These are phyloP conservation scores for Plasmodium reichenowi DNA, from an alignment of 169 alveolate species.

Conservation along the genomic window DNA sequence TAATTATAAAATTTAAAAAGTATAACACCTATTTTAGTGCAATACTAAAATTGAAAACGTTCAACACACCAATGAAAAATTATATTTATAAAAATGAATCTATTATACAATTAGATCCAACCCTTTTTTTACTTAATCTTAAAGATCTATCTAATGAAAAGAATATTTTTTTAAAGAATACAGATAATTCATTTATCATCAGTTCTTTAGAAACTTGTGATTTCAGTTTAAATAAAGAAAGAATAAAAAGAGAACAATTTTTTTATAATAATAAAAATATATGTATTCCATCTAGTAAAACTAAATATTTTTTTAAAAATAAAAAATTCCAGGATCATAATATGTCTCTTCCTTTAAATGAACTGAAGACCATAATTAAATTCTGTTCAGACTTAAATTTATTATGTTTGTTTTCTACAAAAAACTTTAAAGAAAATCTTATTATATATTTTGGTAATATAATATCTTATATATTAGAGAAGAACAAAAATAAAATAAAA, in stretches of 20 bases:
- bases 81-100: constrained; percentile 60
- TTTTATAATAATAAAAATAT: constrained; percentile 61
- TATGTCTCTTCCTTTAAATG: constrained; percentile 50
- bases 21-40: constrained; percentile 49
- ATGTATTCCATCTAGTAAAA: constrained; percentile 40
- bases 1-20: constrained; percentile 30
- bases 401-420: constrained; percentile 65
- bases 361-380: constrained; percentile 25
- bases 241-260: constrained; percentile 66
- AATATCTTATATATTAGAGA: constrained; percentile 47
- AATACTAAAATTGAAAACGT: constrained; percentile 23
- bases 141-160: constrained; percentile 59
- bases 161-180: constrained; percentile 51
- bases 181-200: constrained; percentile 39
- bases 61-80: constrained; percentile 29
- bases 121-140: constrained; percentile 53
- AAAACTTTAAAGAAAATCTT: constrained; percentile 55
- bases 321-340: constrained; percentile 53
- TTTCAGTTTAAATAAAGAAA: constrained; percentile 43
- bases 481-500: constrained; percentile 21
- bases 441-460: constrained; percentile 50
- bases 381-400: constrained; percentile 67
- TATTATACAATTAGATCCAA: constrained; percentile 67
- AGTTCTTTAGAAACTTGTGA: constrained; percentile 68
- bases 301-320: constrained; percentile 62